Evolutionary conservation across 2,329 filamentous ascomycete genomes (phyloP).

Genomic region (Pseudogymnoascus sp.): DNA sequence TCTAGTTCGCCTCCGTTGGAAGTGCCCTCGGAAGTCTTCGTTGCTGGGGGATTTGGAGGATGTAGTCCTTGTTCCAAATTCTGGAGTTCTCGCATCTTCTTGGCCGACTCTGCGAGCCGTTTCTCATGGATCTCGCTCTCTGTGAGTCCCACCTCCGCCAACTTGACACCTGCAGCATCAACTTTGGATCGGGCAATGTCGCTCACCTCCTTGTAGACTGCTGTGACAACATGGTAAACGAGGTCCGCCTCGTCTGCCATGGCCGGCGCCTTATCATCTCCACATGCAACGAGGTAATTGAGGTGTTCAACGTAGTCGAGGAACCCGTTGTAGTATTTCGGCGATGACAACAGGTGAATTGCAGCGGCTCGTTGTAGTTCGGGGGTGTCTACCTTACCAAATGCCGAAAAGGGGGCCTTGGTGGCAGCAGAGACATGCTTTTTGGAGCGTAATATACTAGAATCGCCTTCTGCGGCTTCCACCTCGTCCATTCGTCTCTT

Average conservation of each 20-base stretch:
- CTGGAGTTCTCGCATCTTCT: background rate
- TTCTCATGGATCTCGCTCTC: background rate
- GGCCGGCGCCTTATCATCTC: background rate
- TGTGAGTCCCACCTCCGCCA: background rate
- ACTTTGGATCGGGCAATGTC: background rate
- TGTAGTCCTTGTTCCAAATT: background rate
- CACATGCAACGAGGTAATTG: background rate
- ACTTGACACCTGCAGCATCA: background rate
- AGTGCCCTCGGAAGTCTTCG: too few relatives aligned
- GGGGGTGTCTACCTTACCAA: background rate
- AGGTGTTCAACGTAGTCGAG: constrained; percentile 1
- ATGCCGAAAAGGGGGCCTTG: background rate
- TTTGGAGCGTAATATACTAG: background rate
- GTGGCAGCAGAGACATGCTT: background rate
- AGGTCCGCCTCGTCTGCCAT: background rate
- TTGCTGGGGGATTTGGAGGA: background rate
- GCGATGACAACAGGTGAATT: background rate
- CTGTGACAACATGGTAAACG: background rate
- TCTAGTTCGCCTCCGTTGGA: background rate
- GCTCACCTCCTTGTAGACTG: constrained; percentile 1
- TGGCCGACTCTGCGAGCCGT: background rate
- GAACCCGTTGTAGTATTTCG: constrained; percentile 3
- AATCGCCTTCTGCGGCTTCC: background rate
- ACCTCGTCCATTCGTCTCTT: background rate
- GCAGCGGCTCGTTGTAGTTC: background rate